Base-by-base conservation (phyloP, 495 filamentous ascomycete genomes). In the Haplographium delicatum region DNA sequence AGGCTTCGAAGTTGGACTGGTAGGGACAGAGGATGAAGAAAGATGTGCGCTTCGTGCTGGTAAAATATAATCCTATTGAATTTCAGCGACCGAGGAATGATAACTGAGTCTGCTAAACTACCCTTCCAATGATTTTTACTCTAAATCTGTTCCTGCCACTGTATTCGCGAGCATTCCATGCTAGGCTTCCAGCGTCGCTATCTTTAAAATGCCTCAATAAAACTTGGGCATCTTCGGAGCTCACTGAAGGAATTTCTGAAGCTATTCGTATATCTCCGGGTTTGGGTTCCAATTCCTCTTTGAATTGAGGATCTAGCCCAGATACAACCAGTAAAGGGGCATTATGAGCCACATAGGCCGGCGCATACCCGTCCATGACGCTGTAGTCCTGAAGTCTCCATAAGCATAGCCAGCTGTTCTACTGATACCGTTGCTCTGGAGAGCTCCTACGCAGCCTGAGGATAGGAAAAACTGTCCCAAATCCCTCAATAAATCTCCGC, bases 291-390 rank as follows among this genome's bases (percentile, higher is more conserved):
- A 78, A 70, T 30, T 81, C 79, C 15, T 48, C 47, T 2, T 58
- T 51, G 2, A 24, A 13, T 16, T 45, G 54, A 27, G 79, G 20
- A 15, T 39, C 76, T 4, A 95, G 72, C 5, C 90, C 90, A 19
- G 86, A 88, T 23, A 93, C 73, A 18, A 94, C 65, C 50, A 96
- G 68, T 28, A 93, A 76, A 13, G 90, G 90, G 50, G 88, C 71
- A 63, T 88, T 89, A 68, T 90, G 89, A 65, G 81, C 76, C 68
- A 91, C 71, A 68, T 89, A 91, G 61, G 83, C 81, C 56, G 74
- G 64, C 31, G 89, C 88, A 68, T 93, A 95, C 53, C 81, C 89
- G 71, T 96, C 89, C 90, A 96, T 96, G 23, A 51, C 50, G 53
- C 31, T 54, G 24, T 51, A n/a, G n/a, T 55, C 26, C 38, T 53